phyloP scores from a whole-genome alignment of 1,284 basidiomycete species.

The Boletellus deceptivus region DNA sequence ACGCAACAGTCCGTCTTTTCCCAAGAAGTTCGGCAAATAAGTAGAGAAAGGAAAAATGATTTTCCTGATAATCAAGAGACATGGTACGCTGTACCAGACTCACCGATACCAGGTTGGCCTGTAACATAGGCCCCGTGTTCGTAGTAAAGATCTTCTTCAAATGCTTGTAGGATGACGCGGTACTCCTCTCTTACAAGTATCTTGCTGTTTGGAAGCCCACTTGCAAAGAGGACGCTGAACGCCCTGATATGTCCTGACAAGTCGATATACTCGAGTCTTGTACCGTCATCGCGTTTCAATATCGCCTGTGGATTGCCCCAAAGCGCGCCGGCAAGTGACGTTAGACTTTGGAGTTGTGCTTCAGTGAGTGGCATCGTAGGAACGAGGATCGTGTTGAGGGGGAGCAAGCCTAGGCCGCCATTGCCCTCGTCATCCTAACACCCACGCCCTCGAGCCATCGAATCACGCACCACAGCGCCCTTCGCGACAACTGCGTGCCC shows the following conservation, averaged over 20 bases:
- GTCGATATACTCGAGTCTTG: neutral
- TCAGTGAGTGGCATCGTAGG: no score
- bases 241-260: no score
- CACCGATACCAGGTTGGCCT: slow-evolving; percentile 9
- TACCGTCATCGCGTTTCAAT: neutral
- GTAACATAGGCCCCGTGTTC: neutral
- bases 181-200: neutral
- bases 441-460: no score
- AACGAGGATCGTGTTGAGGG: no score
- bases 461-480: no score
- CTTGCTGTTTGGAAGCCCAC: neutral
- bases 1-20: neutral
- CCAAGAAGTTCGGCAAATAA: neutral
- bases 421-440: no score
- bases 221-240: neutral
- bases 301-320: neutral
- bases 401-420: no score
- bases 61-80: slow-evolving; percentile 1
- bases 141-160: neutral
- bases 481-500: no score
- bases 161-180: neutral
- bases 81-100: neutral
- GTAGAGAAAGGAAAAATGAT: neutral
- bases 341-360: no score
- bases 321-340: neutral